phyloP scores from a whole-genome alignment of 768 basidiomycete genomes.

The Crassisporium funariophilum region DNA sequence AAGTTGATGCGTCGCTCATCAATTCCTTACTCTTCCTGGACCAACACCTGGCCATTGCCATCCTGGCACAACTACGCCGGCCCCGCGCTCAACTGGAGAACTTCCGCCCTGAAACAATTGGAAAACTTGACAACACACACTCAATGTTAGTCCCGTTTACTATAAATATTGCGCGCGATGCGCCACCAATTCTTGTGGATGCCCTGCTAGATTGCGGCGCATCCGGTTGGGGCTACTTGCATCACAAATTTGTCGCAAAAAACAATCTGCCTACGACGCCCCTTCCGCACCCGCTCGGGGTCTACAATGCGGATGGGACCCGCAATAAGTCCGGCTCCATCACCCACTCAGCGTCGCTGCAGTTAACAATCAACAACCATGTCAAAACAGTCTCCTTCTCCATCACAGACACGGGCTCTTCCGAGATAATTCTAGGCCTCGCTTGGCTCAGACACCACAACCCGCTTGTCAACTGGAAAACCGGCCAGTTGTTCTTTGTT shows the following conservation, averaged over 20 bases:
- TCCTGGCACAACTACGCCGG: neutral
- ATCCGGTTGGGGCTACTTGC: conserved; percentile 3
- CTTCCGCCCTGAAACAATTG: neutral
- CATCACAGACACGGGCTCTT: conserved; percentile 5
- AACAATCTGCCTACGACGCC: neutral
- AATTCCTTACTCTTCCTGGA: conserved; percentile 3
- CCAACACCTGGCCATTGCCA: neutral
- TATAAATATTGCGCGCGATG: no score
- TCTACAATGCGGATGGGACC: conserved; percentile 15
- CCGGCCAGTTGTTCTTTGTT: no score
- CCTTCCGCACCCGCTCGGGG: conserved; percentile 7
- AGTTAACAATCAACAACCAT: neutral
- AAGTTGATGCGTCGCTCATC: conserved; percentile 3
- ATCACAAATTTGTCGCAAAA: neutral
- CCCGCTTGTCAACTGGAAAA: neutral
- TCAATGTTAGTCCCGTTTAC: neutral
- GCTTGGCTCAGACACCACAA: neutral
- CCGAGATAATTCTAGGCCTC: neutral
- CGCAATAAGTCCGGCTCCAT: conserved; percentile 9
- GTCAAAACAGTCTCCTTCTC: neutral
- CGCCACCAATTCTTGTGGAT: neutral
- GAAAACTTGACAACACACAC: neutral
- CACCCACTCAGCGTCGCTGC: neutral
- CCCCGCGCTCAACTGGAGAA: neutral
- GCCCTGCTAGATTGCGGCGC: conserved; percentile 17